Evolutionary conservation across 192 early-diverging fungal genomes (phyloP), one percentile per base, ranked within the genome.

Genomic region (Backusella westeae): DNA sequence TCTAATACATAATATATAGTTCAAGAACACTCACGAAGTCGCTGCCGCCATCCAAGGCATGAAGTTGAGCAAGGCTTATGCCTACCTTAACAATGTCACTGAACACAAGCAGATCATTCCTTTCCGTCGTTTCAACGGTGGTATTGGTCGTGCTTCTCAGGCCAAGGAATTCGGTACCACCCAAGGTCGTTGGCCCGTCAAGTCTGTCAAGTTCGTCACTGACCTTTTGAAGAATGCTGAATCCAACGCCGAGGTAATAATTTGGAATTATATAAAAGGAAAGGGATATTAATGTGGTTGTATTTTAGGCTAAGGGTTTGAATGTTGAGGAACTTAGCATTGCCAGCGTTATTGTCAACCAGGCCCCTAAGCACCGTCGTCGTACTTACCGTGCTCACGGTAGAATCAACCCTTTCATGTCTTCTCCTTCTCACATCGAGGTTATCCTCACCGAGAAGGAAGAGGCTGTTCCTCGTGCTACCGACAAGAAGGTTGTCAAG

Each of bases 301-400:
- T 66, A 49, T 17, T 32, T 34, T 77, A 93, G 90, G 84, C 93
- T 78, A 99, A 99, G 93, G 94, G 94, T 75, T 90, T 99, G 72
- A 90, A 93, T 85, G 78, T 93, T 73, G 95, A 98, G 73, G 89
- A 93, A 81, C 89, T 97, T 74, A 89, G 94, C 74, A 89, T 99
- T 83, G 91, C 93, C 89, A 93, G 97, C 92, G 94, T 98, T 77
- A 91, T 96, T 88, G 96, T 99, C 87, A 98, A 99, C 91, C 94
- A 96, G 84, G 97, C 97, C 78, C 95, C 95, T 82, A 96, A 96
- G 89, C 94, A 96, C 86, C 95, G 97, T 79, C 93, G 97, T 82
- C 88, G 97, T 83, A 98, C 95, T 42, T 98, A 93, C 94, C 95
- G 97, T 90, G 97, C 96, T 80, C 97, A 99, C 91, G 97, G 97